Evolutionary conservation across 345 rosid species (phyloP).

Genomic region (Carallia pectinifolia): DNA sequence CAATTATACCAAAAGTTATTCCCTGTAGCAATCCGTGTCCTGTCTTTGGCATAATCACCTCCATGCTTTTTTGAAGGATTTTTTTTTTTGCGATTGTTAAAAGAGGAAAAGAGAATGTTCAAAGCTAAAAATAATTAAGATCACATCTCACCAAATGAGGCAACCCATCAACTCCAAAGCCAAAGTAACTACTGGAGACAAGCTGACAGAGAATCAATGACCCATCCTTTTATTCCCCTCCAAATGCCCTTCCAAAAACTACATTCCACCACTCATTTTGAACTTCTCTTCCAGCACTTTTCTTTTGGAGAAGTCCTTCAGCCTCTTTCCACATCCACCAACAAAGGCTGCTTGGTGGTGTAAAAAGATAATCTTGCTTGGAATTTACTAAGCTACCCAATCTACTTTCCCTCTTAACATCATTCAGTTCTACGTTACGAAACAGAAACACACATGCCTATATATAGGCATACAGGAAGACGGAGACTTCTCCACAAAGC

Average conservation of each 20-base stretch:
- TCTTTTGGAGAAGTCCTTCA: slow-evolving; percentile 15
- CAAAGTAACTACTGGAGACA: slow-evolving; percentile 15
- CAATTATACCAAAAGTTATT: slow-evolving; percentile 19
- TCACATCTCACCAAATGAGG: no score
- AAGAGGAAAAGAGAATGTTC: slow-evolving; percentile 25
- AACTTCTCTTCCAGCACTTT: slow-evolving; percentile 18
- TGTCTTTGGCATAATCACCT: not conserved
- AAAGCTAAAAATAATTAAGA: not conserved
- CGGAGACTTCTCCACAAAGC: not conserved
- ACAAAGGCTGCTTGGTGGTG: slow-evolving; percentile 6
- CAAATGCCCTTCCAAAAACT: slow-evolving; percentile 27
- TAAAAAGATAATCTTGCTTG: slow-evolving; percentile 25
- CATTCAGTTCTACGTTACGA: slow-evolving; percentile 9
- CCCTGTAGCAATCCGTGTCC: slow-evolving; percentile 24
- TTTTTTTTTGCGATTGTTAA: slow-evolving; percentile 10
- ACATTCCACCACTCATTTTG: slow-evolving; percentile 20
- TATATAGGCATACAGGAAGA: slow-evolving; percentile 17
- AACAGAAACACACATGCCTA: slow-evolving; percentile 11
- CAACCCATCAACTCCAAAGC: not conserved
- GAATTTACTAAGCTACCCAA: slow-evolving; percentile 25
- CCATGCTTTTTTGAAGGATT: not conserved
- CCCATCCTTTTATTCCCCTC: slow-evolving; percentile 21
- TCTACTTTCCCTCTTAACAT: slow-evolving; percentile 17
- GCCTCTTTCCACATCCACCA: slow-evolving; percentile 18
- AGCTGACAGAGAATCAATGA: slow-evolving; percentile 15